Evolutionary conservation across 2,329 filamentous ascomycete genomes (phyloP).

Genomic region (Blastomyces emzantsi): DNA sequence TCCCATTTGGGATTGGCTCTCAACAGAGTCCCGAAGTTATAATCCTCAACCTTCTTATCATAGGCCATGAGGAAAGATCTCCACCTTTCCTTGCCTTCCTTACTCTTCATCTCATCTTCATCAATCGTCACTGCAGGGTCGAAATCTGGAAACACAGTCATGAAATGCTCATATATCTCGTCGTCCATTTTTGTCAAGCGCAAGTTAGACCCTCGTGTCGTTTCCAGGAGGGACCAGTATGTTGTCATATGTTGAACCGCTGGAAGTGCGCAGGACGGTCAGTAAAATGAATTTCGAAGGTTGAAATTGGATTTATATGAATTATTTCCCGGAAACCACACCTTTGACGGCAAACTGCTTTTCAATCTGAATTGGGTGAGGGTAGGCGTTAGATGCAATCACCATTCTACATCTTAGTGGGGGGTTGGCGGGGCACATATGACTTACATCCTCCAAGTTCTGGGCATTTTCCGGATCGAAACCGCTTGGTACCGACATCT

Average conservation of each 20-base stretch:
- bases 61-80: slow-evolving; percentile 88
- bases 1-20: slow-evolving; percentile 68
- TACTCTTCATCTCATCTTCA: slow-evolving; percentile 97
- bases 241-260: slow-evolving; percentile 94
- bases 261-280: slow-evolving; percentile 23
- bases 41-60: slow-evolving; percentile 93
- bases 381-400: background rate
- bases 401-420: background rate
- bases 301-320: background rate
- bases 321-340: slow-evolving; percentile 28
- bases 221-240: slow-evolving; percentile 94
- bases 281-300: background rate
- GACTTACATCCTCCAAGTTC: slow-evolving; percentile 59
- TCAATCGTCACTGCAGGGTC: slow-evolving; percentile 71
- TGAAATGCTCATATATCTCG: slow-evolving; percentile 86
- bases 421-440: slow-evolving; percentile 5
- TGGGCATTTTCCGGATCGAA: slow-evolving; percentile 54
- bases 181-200: slow-evolving; percentile 91
- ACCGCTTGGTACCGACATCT: slow-evolving; percentile 4
- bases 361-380: slow-evolving; percentile 61
- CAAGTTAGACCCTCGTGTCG: slow-evolving; percentile 76
- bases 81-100: slow-evolving; percentile 88
- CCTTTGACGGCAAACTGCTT: slow-evolving; percentile 99
- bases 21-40: slow-evolving; percentile 95
- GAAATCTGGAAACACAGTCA: slow-evolving; percentile 83